A percentile compares a stretch with the other conserved stretches of the same genome.
phyloP scores from a whole-genome alignment of 495 filamentous ascomycete species.

The Hypomontagnella submonticulosa region DNA sequence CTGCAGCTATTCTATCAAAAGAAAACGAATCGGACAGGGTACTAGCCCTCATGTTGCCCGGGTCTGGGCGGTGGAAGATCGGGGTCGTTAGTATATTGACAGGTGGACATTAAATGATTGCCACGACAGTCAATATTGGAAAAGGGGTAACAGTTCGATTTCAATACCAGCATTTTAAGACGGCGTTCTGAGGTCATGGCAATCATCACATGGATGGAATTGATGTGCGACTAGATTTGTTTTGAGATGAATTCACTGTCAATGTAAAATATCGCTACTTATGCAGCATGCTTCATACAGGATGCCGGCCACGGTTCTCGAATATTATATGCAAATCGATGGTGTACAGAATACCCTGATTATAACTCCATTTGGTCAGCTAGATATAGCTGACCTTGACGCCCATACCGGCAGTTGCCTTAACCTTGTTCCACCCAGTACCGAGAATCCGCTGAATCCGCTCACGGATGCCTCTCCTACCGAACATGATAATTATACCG shows the following conservation, averaged over 20 bases:
- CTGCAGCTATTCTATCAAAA: slow-evolving; percentile 63
- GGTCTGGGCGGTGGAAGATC: slow-evolving; percentile 49
- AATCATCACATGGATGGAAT: slow-evolving; percentile 20
- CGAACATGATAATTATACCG: slow-evolving; percentile 81
- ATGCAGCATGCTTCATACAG: slow-evolving; percentile 24
- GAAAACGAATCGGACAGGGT: slow-evolving; percentile 63
- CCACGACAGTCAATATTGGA: not conserved
- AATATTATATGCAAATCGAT: slow-evolving; percentile 31
- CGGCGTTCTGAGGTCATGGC: slow-evolving; percentile 43
- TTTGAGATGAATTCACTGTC: slow-evolving; percentile 18
- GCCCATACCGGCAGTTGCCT: slow-evolving; percentile 90
- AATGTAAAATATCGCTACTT: slow-evolving; percentile 24
- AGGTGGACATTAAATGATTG: slow-evolving; percentile 7
- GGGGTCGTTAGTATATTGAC: slow-evolving; percentile 1
- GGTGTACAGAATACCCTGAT: slow-evolving; percentile 34
- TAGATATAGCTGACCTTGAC: slow-evolving; percentile 98
- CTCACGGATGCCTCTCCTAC: slow-evolving; percentile 78
- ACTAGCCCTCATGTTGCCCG: slow-evolving; percentile 55
- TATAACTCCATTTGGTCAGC: slow-evolving; percentile 16
- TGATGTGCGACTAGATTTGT: slow-evolving; percentile 19
- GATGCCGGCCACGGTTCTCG: slow-evolving; percentile 15
- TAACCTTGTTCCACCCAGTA: slow-evolving; percentile 83
- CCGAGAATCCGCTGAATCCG: slow-evolving; percentile 73
- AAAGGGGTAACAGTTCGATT: slow-evolving; percentile 12
- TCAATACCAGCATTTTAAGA: slow-evolving; percentile 37